Conservation (phyloP, 73 alveolate genomes). For the Durusdinium trenchii region DNA sequence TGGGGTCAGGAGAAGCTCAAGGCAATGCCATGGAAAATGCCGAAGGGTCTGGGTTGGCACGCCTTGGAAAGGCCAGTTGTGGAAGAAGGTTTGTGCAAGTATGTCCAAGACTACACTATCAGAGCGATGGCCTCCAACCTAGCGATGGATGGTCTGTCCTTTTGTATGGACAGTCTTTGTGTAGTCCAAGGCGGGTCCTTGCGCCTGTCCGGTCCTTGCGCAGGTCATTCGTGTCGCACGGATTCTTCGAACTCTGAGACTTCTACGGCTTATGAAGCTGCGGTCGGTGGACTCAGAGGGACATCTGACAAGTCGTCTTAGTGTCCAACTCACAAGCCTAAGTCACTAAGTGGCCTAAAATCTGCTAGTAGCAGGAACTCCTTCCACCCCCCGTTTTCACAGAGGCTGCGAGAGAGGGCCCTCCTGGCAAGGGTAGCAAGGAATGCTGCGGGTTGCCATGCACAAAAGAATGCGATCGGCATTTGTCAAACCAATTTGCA, state of each 20-base stretch:
- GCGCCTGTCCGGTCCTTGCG: not conserved
- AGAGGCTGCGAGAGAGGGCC: too few species aligned
- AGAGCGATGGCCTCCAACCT: too few species aligned
- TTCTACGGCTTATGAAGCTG: conserved; percentile 77
- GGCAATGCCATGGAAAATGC: conserved; percentile 39
- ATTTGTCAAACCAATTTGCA: too few species aligned
- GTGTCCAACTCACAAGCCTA: too few species aligned
- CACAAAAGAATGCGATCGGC: too few species aligned
- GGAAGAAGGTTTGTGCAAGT: not conserved
- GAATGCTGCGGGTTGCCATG: too few species aligned
- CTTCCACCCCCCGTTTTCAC: too few species aligned
- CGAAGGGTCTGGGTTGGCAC: conserved; percentile 68
- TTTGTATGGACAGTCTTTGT: not conserved
- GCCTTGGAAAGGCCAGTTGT: conserved; percentile 35
- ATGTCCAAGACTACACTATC: not conserved
- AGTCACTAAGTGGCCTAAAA: too few species aligned
- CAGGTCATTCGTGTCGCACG: conserved; percentile 86
- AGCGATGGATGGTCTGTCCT: too few species aligned
- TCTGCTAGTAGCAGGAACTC: too few species aligned
- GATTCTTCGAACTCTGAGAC: conserved; percentile 68
- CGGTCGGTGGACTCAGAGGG: not conserved
- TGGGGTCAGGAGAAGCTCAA: conserved; percentile 26
- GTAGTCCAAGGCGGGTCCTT: not conserved
- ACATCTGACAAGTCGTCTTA: not conserved
- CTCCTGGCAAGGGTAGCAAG: too few species aligned